Evolutionary conservation across 176 grass and related monocot species (phyloP), one percentile per base, ranked within the genome.

Genomic region (Aegilops tauschii): DNA sequence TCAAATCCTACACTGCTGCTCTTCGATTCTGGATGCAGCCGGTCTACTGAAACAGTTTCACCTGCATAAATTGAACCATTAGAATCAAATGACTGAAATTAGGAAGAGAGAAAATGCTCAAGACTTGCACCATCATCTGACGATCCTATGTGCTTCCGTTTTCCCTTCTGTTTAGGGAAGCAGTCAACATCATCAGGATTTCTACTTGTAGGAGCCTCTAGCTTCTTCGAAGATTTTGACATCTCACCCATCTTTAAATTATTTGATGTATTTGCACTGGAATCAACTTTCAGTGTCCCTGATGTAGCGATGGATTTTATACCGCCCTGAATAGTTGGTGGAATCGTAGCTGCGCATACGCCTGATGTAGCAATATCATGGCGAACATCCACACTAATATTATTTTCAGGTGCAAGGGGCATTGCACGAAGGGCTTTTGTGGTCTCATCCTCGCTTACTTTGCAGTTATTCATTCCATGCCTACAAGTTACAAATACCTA

Each of bases 391-490:
- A 80, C 49, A 40, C 3, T 76, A 68, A 39, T 77, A 58, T 37
- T 90, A 82, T 76, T 86, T 44, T 90, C 88, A 73, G 93, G 71
- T 62, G 39, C 74, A 45, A 87, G 92, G 40, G 75, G 80, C 75
- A 87, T 16, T 12, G 86, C 80, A 45, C 85, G 81, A 34, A 90
- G n/a, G 68, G 90, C 86, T 69, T 54, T 84, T 63, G 85, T 92
- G 23, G 93, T 95, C 14, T 90, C 88, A 9, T 90, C 88, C 86
- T 92, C 93, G 82, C 83, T 88, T 64, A 92, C 35, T 61, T 88
- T 70, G 58, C 93, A 95, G 37, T 81, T 89, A 89, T 84, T 95
- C 90, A 95, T 90, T 83, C 83, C 83, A 61, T 88, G 86, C 62
- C 93, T 95, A 82, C 80, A 95, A 83, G 21, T 87, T 84, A 68